These are phyloP conservation scores for Spathaspora sp. DNA, from an alignment of 1,139 yeast genomes.

Conservation along the genomic window DNA sequence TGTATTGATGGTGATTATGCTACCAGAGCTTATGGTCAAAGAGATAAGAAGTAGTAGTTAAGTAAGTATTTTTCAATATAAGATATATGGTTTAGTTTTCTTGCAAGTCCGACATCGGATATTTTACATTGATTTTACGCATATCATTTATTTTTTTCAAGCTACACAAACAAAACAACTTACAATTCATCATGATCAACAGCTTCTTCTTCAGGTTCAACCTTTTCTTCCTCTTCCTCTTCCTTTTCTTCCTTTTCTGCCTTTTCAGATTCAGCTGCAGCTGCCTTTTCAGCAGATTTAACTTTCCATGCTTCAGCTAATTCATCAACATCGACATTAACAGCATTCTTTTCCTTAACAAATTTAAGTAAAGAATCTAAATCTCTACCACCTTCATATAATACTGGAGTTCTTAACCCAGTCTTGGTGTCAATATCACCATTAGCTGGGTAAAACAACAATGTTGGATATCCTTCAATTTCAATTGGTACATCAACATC, in stretches of 20 bases:
- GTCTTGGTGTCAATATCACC: constrained; percentile 65
- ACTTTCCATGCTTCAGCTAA: constrained; percentile 28
- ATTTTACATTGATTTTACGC: background rate
- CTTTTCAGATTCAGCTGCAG: constrained; percentile 19
- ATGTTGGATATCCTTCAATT: constrained; percentile 91
- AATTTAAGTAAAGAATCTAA: constrained; percentile 70
- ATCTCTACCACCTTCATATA: constrained; percentile 71
- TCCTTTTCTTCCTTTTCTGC: constrained; percentile 26
- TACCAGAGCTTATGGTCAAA: constrained; percentile 53
- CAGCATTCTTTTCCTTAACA: constrained; percentile 63
- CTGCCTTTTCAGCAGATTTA: constrained; percentile 25
- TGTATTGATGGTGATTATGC: constrained; percentile 72
- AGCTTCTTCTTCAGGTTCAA: constrained; percentile 16
- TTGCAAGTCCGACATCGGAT: too few relatives aligned
- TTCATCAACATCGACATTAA: constrained; percentile 53
- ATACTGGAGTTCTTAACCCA: constrained; percentile 61
- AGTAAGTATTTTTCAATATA: too few relatives aligned
- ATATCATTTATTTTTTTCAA: background rate
- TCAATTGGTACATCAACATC: constrained; percentile 71
- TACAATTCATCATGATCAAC: constrained; percentile 48
- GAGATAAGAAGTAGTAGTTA: constrained; percentile 1
- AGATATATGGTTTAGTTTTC: too few relatives aligned
- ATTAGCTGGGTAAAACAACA: constrained; percentile 84
- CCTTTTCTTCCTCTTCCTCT: constrained; percentile 23
- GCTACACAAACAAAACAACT: constrained; percentile 7